Evolutionary conservation across 2,329 filamentous ascomycete genomes (phyloP).

Genomic region (Furcasterigmium furcatum): DNA sequence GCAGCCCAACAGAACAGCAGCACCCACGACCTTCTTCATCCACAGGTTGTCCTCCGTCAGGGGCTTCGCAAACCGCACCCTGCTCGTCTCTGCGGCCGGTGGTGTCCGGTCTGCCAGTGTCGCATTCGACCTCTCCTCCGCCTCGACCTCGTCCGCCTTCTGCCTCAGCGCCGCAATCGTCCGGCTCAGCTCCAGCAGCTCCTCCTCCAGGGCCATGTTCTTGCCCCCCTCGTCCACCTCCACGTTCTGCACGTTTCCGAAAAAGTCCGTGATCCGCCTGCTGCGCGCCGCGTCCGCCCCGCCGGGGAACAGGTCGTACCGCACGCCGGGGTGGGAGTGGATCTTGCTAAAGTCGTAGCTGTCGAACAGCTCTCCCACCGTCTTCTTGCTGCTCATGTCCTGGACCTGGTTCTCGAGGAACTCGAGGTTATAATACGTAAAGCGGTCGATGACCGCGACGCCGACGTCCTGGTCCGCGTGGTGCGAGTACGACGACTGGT

Average conservation of each 20-base stretch:
- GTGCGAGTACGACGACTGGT: slow-evolving; percentile 95
- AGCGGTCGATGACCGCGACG: slow-evolving; percentile 96
- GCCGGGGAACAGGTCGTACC: slow-evolving; percentile 92
- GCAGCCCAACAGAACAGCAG: slow-evolving; percentile 59
- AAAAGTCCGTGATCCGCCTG: slow-evolving; percentile 91
- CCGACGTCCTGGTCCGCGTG: slow-evolving; percentile 98
- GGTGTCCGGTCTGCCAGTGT: slow-evolving; percentile 9
- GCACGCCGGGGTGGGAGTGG: slow-evolving; percentile 84
- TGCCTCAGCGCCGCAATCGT: slow-evolving; percentile 55
- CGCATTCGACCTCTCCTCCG: slow-evolving; percentile 16
- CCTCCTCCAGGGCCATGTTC: slow-evolving; percentile 61
- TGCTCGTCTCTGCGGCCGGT: slow-evolving; percentile 11
- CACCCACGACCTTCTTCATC: slow-evolving; percentile 62
- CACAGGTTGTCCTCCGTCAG: slow-evolving; percentile 65
- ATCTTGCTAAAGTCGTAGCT: slow-evolving; percentile 95
- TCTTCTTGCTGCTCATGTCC: slow-evolving; percentile 82
- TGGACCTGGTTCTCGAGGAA: slow-evolving; percentile 90
- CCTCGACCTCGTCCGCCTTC: slow-evolving; percentile 42
- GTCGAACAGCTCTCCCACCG: slow-evolving; percentile 90
- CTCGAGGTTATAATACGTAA: slow-evolving; percentile 97
- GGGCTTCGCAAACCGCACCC: slow-evolving; percentile 43
- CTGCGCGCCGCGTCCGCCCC: slow-evolving; percentile 74
- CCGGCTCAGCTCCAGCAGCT: slow-evolving; percentile 72
- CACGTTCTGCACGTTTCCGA: slow-evolving; percentile 96
- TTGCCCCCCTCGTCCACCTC: slow-evolving; percentile 70